Evolutionary conservation across 2,329 filamentous ascomycete species (phyloP), one percentile per base, ranked within the genome.

Genomic region (Cladosporium cucumerinum): DNA sequence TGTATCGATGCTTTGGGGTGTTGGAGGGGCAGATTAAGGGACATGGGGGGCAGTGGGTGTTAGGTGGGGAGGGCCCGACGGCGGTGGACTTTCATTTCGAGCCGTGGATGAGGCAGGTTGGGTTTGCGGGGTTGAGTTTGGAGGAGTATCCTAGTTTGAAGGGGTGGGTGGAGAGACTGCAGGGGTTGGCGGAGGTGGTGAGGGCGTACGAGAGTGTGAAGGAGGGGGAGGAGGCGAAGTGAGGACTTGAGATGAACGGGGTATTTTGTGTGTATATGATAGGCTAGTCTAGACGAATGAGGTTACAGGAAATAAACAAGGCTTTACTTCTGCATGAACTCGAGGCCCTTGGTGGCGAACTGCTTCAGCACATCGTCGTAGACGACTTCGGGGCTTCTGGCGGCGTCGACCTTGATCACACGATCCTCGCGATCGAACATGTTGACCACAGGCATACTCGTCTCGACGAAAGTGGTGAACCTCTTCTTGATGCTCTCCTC

Each of bases 401-500:
- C 89, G 32, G 93, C 92, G 72, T 89, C 83, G 52, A 98, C 85
- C 81, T 88, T 91, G 76, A 96, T 86, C 18, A 98, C 92, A 75
- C 89, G 88, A 72, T 86, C 87, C 79, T 93, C 83, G 72, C 83
- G 82, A 74, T 89, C 88, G 77, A 90, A 98, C 76, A 92, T 87
- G 71, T 96, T 85, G 63, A 99, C 92, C 55, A 98, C 95, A 28
- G 95, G 95, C 94, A 98, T 97, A 80, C 92, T 97, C 2, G 93
- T 97, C 80, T 98, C 93, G 72, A 96, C 82, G 76, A 98, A 99
- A 4, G 90, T 93, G 75, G 87, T 88, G 85, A 99, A 99, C 65
- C 95, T 87, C 88, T 99, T 99, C 82, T 91, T 89, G 78, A 98
- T 99, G 74, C 89, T 93, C 80, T 97, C 95, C 64, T 88, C 89